Evolutionary conservation across 768 basidiomycete species (phyloP).

Genomic region (Russula ochroleuca): DNA sequence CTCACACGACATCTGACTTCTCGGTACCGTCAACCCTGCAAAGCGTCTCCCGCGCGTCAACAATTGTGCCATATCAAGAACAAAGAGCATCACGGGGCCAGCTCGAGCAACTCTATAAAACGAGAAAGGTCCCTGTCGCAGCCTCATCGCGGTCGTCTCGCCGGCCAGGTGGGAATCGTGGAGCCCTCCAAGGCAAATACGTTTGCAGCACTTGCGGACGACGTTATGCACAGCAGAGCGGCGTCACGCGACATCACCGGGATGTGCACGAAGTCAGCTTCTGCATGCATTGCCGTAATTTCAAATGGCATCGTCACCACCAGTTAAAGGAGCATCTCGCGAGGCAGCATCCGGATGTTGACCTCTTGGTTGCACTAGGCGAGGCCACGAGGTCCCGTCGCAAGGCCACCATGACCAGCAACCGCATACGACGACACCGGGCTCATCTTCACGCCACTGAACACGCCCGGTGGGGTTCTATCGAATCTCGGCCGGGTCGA

Average conservation of each 20-base stretch:
- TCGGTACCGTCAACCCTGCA: background rate
- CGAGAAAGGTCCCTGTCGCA: background rate
- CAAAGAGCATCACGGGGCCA: background rate
- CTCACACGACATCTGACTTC: background rate
- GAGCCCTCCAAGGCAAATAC: background rate
- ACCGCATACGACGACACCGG: too few species aligned
- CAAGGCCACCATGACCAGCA: background rate
- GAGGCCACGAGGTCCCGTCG: background rate
- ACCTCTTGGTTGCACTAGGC: background rate
- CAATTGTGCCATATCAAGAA: background rate
- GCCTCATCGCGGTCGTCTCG: background rate
- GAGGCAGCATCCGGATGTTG: background rate
- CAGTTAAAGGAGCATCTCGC: background rate
- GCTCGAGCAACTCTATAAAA: background rate
- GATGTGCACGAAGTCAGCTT: background rate
- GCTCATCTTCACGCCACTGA: background rate
- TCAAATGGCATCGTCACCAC: constrained; percentile 9
- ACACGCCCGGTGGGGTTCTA: background rate
- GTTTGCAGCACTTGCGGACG: background rate
- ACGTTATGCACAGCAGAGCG: background rate
- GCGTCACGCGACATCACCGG: background rate
- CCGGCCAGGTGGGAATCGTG: background rate
- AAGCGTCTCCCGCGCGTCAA: background rate
- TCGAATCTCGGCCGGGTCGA: background rate
- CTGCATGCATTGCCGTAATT: background rate